Conservation (phyloP, 768 basidiomycete genomes). For the Mycena kentingensis region DNA sequence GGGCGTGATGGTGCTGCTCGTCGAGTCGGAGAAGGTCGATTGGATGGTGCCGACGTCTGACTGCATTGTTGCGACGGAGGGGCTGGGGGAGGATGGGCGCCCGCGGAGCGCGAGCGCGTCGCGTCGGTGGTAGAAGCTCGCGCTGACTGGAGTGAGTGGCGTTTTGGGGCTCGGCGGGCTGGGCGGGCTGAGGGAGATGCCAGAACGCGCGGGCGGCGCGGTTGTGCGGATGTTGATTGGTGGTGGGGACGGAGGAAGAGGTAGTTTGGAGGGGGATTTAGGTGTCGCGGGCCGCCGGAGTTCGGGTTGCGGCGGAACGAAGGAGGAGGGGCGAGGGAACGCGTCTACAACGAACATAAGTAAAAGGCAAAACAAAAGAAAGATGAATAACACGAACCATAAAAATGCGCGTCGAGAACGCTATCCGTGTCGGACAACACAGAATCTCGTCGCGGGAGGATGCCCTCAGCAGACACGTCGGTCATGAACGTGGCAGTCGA, state of each 20-base stretch:
- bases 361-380: neutral
- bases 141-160: slow-evolving; percentile 8
- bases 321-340: slow-evolving; percentile 45
- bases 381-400: slow-evolving; percentile 31
- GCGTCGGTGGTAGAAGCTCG: slow-evolving; percentile 7
- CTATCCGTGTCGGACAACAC: slow-evolving; percentile 33
- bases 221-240: neutral
- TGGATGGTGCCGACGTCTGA: slow-evolving; percentile 18
- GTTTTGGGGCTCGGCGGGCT: slow-evolving; percentile 6
- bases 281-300: neutral
- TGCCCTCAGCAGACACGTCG: slow-evolving; percentile 40
- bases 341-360: slow-evolving; percentile 32
- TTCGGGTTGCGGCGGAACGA: slow-evolving; percentile 24
- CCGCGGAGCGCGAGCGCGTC: slow-evolving; percentile 8
- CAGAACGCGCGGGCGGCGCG: slow-evolving; percentile 25
- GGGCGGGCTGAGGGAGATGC: slow-evolving; percentile 4
- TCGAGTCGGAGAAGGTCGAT: slow-evolving; percentile 20
- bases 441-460: slow-evolving; percentile 30
- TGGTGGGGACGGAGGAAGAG: neutral
- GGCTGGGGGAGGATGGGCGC: slow-evolving; percentile 17
- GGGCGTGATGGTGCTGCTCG: slow-evolving; percentile 29
- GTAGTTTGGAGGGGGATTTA: neutral
- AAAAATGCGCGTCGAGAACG: slow-evolving; percentile 34
- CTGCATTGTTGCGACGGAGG: slow-evolving; percentile 14
- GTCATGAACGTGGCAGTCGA: slow-evolving; percentile 31